Evolutionary conservation across 257 asterid genomes (phyloP), one percentile per base, ranked within the genome.

Genomic region (Nicotiana undulata): DNA sequence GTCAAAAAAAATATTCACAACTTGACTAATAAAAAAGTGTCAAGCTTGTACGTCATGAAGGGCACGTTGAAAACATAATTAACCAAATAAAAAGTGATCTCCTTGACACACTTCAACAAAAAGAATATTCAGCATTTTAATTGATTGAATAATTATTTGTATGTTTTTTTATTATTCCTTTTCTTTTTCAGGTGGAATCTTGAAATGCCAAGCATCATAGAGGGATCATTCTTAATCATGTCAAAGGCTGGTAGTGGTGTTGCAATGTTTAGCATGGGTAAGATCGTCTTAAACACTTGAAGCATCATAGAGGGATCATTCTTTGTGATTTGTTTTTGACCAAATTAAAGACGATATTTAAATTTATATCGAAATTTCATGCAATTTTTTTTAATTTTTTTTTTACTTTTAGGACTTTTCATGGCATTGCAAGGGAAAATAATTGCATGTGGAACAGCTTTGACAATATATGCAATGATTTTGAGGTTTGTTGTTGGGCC

Each of bases 251-350:
- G 93, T 13, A 85, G 86, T 22, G 91, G 93, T 22, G 86, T 89
- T 8, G 82, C 96, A 22, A 91, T 91, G 96, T 91, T 90, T 49
- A 89, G 89, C 61, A 91, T 90, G 87, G 96, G 93, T 90, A 52
- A 83, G 34, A 44, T n/a, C n/a, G 22, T 72, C 15, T 22, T 31
- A 6, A 65, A 31, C 49, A 29, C 9, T 64, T 63, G n/a, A n/a
- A n/a, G n/a, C n/a, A n/a, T n/a, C n/a, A n/a, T n/a, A n/a, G n/a
- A n/a, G n/a, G n/a, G n/a, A n/a, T n/a, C n/a, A n/a, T n/a, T n/a
- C 77, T 70, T 12, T 70, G 15, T 24, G 59, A 72, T 22, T 15
- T 22, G 11, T 13, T 13, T 46, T 44, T 40, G 56, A 68, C 58
- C 18, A 34, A 18, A 40, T 40, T 40, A 40, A 8, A 66, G 12